Base-by-base conservation (phyloP, 345 rosid species). In the Linum trigynum region DNA sequence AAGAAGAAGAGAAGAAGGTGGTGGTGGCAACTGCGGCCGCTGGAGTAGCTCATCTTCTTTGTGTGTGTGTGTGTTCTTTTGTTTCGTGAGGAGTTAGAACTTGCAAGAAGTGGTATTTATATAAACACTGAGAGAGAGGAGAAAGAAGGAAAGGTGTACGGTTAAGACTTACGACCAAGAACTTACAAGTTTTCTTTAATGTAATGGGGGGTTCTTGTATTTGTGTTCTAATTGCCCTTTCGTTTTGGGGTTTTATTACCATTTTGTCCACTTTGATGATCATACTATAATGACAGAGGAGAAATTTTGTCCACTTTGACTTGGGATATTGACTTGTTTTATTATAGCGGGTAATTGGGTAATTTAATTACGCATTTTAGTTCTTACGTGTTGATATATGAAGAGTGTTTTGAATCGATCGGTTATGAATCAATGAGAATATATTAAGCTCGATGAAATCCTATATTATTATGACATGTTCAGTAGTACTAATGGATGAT, bases 31-130 rank as follows among this genome's bases (percentile, higher is more conserved):
- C 72, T 61, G 65, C 56, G 37, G 61, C 74, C 64, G 65, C 57
- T 43, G 66, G 71, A 67, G 76, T 61, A 57, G 84, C 71, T 81
- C 84, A 85, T 79, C 81, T 48, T 81, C 85, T 79, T 72, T 59
- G 71, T 65, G 75, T 63, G 37, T 0, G 32, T 23, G 32, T 23
- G 32, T 23, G 32, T 23, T 23, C 39, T 48, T 65, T 2, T 65
- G 16, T 70, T 45, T 55, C 57, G 55, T 43, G 50, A 45, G 50
- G 40, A 16, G n/a, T 3, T 45, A 16, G 32, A 23, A 23, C 32
- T 23, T 23, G 32, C 32, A n/a, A 15, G 53, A 48, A 48, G 53
- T 48, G 9, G 14, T 48, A 48, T 48, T 48, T 48, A 48, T 48
- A 48, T 23, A 23, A 23, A 23, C 32, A 23, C 32, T 23, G 32